Conservation (phyloP, 106 monocot genomes). For the Narthecium ossifragum region DNA sequence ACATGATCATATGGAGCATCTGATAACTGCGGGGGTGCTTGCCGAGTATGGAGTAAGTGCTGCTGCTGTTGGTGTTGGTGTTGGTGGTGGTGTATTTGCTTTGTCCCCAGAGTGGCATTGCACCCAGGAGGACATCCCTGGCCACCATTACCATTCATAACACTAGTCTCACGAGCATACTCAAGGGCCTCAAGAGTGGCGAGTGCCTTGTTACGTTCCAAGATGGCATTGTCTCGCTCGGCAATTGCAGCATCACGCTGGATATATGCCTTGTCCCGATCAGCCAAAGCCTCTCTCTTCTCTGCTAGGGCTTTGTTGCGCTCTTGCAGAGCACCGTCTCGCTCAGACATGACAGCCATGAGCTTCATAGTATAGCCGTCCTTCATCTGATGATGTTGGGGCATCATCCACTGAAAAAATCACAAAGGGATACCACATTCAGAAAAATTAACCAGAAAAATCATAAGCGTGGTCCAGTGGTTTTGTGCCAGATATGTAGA, state of each 20-base stretch:
- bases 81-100: constrained; percentile 22
- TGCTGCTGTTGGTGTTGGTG: constrained; percentile 26
- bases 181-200: constrained; percentile 33
- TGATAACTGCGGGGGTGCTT: constrained; percentile 10
- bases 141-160: constrained; percentile 4
- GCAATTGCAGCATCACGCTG: constrained; percentile 43
- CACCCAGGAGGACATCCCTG: constrained; percentile 14
- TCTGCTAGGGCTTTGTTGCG: constrained; percentile 32
- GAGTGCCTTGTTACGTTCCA: constrained; percentile 43
- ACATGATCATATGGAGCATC: constrained; percentile 21
- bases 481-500: background rate
- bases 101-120: constrained; percentile 8
- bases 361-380: constrained; percentile 33
- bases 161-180: constrained; percentile 23
- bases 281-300: constrained; percentile 43
- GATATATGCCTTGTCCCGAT: constrained; percentile 39
- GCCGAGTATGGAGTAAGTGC: constrained; percentile 12
- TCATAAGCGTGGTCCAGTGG: background rate
- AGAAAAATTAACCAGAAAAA: background rate
- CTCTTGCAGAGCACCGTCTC: constrained; percentile 45
- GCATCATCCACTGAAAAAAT: constrained; percentile 44
- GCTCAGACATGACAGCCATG: constrained; percentile 38
- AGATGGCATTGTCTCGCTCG: constrained; percentile 35
- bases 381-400: constrained; percentile 49
- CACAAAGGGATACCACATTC: background rate